Evolutionary conservation across 2,329 filamentous ascomycete species (phyloP), one percentile per base, ranked within the genome.

Genomic region (Neurospora sp.): DNA sequence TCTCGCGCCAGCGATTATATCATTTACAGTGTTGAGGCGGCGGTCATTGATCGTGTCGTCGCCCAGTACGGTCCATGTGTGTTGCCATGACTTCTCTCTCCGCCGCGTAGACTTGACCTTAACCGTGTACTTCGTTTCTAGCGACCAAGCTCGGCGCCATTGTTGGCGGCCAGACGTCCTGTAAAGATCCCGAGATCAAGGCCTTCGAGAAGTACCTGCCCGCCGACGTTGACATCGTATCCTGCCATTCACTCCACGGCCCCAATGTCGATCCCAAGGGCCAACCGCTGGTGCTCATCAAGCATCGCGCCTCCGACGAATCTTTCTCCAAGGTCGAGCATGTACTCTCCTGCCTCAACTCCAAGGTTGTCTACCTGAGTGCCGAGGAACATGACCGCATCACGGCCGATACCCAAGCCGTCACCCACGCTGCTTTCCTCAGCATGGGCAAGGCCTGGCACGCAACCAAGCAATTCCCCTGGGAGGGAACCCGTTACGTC

Each of bases 381-480:
- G 94, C 94, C 17, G 87, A 89, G 71, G 89, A 94, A 80, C 96
- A 99, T 79, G 96, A 99, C 81, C 92, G 93, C 73, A 99, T 99
- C 81, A 99, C 96, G 0, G 96, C 96, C 72, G 96, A 99, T 81
- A 99, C 96, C 1, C 96, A 99, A 81, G 96, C 96, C 38, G 96
- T 99, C 67, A 99, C 96, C 0, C 96, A 99, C 81, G 96, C 94
- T 1, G 96, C 96, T 38, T 99, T 99, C 80, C 84, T 99, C 68
- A 93, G 91, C 78, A 99, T 99, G 96, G 96, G 96, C 73, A 96
- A 95, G 73, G 96, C 96, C 9, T 99, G 96, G 96, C 92, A 93
- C 75, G 94, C 94, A 39, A 96, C 96, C 79, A 88, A 90, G 71
- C 93, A 99, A 79, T 99, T 98, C 76, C 96, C 96, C 0, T 99